Evolutionary conservation across 208 protist species (phyloP).

Genomic region (Endotrypanum monterogeii): DNA sequence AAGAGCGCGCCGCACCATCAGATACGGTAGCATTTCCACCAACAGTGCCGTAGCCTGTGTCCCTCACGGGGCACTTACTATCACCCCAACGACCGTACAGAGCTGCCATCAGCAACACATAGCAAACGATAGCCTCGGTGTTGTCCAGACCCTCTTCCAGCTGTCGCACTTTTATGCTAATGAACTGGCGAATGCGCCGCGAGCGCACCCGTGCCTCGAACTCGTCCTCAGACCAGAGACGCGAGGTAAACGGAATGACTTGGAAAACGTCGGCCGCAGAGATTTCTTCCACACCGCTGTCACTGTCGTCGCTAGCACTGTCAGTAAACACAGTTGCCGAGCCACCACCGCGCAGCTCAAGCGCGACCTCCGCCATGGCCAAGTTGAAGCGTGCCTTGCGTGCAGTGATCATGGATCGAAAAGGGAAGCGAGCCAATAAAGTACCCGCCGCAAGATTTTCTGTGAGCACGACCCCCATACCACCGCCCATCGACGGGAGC

Average conservation of each 20-base stretch:
- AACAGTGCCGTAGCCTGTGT: neutral
- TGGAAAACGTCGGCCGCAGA: neutral
- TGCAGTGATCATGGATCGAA: constrained; percentile 72
- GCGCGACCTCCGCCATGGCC: constrained; percentile 55
- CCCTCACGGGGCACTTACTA: neutral
- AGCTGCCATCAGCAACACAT: constrained; percentile 60
- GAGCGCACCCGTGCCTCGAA: constrained; percentile 26
- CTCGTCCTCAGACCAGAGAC: constrained; percentile 28
- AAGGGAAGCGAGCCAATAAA: constrained; percentile 60
- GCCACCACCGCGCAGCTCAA: constrained; percentile 8
- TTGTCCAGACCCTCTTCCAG: constrained; percentile 44
- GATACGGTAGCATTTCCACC: neutral
- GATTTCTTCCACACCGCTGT: neutral
- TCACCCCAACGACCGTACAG: constrained; percentile 45
- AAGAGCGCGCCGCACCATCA: neutral
- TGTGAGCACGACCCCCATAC: constrained; percentile 67
- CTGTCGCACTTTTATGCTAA: constrained; percentile 37
- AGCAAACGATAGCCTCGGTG: constrained; percentile 74
- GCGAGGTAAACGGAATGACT: constrained; percentile 27
- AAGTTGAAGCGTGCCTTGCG: constrained; percentile 68
- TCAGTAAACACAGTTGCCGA: neutral
- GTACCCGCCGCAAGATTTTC: constrained; percentile 33
- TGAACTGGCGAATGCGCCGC: constrained; percentile 4
- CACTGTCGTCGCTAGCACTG: neutral
- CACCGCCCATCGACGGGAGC: constrained; percentile 83